Conservation (phyloP, 1,139 yeast genomes). For the Candida freyschussii region DNA sequence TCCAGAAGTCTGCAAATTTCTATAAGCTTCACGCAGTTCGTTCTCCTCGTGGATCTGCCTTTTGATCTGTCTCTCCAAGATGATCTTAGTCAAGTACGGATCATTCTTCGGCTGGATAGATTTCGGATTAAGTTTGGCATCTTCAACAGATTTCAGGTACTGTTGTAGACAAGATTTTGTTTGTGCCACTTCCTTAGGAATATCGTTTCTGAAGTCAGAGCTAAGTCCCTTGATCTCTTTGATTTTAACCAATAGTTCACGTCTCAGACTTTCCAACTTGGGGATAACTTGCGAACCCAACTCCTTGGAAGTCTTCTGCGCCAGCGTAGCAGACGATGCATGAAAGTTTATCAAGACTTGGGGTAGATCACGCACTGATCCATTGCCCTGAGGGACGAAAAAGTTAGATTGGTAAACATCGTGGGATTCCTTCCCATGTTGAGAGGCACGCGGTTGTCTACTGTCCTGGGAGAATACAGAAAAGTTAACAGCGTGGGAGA, state of each 20-base stretch:
- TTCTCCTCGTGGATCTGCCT: conserved; percentile 80
- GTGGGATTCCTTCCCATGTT: conserved; percentile 18
- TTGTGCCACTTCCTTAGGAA: conserved; percentile 60
- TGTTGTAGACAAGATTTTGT: conserved; percentile 50
- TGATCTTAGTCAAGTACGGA: conserved; percentile 72
- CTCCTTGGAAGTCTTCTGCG: conserved; percentile 68
- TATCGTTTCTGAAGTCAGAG: conserved; percentile 76
- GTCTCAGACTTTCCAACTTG: conserved; percentile 76
- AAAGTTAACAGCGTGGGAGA: conserved; percentile 72
- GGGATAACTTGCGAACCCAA: conserved; percentile 68
- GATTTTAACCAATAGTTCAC: conserved; percentile 77
- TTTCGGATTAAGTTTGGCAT: conserved; percentile 32
- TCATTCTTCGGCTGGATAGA: conserved; percentile 50
- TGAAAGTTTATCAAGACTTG: conserved; percentile 69
- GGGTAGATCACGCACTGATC: conserved; percentile 80
- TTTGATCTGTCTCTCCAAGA: conserved; percentile 71
- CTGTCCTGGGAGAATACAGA: conserved; percentile 34
- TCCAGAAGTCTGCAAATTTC: conserved; percentile 83
- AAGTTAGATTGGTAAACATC: conserved; percentile 27
- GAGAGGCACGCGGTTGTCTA: conserved; percentile 22
- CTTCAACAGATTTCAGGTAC: conserved; percentile 44
- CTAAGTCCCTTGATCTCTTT: conserved; percentile 80
- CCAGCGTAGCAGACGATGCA: conserved; percentile 61
- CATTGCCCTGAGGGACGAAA: conserved; percentile 66
- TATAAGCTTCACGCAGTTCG: conserved; percentile 80